Conservation (phyloP, 805 yeast species). For the Cephaloascus albidus region DNA sequence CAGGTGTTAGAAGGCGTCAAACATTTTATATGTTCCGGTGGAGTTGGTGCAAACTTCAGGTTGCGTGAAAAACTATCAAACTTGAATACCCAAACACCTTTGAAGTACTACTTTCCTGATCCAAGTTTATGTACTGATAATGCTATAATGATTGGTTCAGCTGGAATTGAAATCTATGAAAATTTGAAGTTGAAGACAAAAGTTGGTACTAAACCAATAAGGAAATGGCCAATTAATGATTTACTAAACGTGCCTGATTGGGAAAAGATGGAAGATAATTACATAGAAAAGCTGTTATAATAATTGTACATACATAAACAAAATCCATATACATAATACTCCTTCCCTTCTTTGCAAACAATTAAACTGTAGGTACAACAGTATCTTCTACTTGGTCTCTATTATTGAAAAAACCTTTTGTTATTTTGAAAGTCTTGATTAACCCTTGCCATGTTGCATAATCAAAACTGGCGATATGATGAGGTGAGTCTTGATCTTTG, state of each 20-base stretch:
- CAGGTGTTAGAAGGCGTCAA: constrained; percentile 31
- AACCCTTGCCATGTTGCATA: constrained; percentile 55
- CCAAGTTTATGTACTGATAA: constrained; percentile 81
- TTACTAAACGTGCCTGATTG: constrained; percentile 43
- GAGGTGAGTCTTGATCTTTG: constrained; percentile 18
- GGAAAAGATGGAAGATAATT: constrained; percentile 17
- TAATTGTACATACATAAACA: too few relatives aligned
- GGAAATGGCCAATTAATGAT: constrained; percentile 76
- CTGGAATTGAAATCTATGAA: constrained; percentile 85
- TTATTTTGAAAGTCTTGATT: constrained; percentile 45
- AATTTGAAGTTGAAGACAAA: constrained; percentile 34
- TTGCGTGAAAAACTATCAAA: constrained; percentile 39
- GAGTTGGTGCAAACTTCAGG: constrained; percentile 73
- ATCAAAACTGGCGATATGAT: constrained; percentile 68
- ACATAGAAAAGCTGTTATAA: too few relatives aligned
- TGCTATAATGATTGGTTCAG: constrained; percentile 96
- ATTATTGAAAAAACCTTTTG: constrained; percentile 41
- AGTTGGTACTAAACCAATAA: constrained; percentile 49
- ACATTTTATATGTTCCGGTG: constrained; percentile 81
- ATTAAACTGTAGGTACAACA: background rate
- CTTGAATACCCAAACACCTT: constrained; percentile 13
- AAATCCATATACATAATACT: too few relatives aligned
- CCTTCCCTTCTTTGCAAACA: too few relatives aligned
- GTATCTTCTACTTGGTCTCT: constrained; percentile 11
- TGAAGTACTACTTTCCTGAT: constrained; percentile 58